phyloP scores from a whole-genome alignment of 1,284 basidiomycete species.

The Trichosporon sp. region DNA sequence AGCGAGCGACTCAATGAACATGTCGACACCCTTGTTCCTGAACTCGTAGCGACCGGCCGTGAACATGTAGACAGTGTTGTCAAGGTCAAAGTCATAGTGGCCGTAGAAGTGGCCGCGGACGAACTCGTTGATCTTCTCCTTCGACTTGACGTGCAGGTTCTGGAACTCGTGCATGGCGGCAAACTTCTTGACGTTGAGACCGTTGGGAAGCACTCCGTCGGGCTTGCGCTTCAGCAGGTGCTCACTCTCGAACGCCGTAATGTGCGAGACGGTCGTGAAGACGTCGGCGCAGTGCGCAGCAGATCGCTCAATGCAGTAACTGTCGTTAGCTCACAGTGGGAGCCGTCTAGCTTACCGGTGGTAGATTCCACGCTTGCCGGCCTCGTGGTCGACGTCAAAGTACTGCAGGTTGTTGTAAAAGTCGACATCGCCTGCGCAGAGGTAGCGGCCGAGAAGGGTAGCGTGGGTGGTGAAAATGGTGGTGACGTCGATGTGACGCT shows the following conservation, averaged over 20 bases:
- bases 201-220: constrained; percentile 97
- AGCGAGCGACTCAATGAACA: constrained; percentile 97
- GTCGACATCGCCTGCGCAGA: constrained; percentile 95
- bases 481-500: constrained; percentile 94
- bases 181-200: constrained; percentile 96
- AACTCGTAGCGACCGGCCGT: constrained; percentile 99
- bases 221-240: constrained; percentile 93
- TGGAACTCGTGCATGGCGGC: constrained; percentile 96
- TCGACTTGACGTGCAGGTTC: constrained; percentile 87
- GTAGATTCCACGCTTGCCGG: constrained; percentile 93
- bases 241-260: constrained; percentile 95
- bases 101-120: constrained; percentile 97
- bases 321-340: constrained; percentile 59
- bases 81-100: constrained; percentile 91
- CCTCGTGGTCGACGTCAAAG: constrained; percentile 99
- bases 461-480: constrained; percentile 98
- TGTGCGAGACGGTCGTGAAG: constrained; percentile 96
- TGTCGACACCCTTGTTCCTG: constrained; percentile 98
- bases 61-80: constrained; percentile 98
- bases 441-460: constrained; percentile 95
- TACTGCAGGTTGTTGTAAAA: constrained; percentile 99
- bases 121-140: constrained; percentile 98
- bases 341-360: constrained; percentile 56
- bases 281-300: constrained; percentile 95
- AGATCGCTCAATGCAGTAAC: constrained; percentile 96